Conservation (phyloP, 768 basidiomycete species). For the Phaeotremella skinneri region DNA sequence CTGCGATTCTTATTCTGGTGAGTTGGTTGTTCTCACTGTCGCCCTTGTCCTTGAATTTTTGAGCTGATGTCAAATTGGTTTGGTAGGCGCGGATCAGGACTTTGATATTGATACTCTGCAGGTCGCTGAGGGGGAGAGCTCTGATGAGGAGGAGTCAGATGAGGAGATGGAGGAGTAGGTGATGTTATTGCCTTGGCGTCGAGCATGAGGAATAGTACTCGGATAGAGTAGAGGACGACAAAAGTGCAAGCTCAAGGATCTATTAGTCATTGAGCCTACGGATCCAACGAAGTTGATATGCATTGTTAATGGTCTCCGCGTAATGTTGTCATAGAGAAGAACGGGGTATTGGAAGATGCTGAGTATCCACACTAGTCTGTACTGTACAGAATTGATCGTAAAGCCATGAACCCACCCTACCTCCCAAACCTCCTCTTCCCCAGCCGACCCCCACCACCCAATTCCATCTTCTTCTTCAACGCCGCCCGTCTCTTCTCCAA, state of each 20-base stretch:
- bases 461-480: constrained; percentile 40
- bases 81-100: constrained; percentile 75
- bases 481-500: constrained; percentile 24
- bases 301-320: no score
- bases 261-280: no score
- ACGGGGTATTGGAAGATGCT: background rate
- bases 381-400: no score
- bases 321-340: no score
- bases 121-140: constrained; percentile 87
- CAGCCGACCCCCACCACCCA: constrained; percentile 33
- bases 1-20: constrained; percentile 79
- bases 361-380: no score
- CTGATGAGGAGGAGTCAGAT: constrained; percentile 69
- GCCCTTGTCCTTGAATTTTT: background rate
- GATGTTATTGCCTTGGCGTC: no score
- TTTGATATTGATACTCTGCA: constrained; percentile 76
- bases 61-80: background rate
- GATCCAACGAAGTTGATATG: no score
- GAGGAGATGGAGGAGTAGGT: constrained; percentile 49
- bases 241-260: no score
- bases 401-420: background rate
- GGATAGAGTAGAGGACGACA: no score
- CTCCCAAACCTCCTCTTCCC: constrained; percentile 19
- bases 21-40: constrained; percentile 6
- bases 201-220: no score